Evolutionary conservation across 1,139 yeast species (phyloP), one percentile per base, ranked within the genome.

Genomic region (Pichia sp.): DNA sequence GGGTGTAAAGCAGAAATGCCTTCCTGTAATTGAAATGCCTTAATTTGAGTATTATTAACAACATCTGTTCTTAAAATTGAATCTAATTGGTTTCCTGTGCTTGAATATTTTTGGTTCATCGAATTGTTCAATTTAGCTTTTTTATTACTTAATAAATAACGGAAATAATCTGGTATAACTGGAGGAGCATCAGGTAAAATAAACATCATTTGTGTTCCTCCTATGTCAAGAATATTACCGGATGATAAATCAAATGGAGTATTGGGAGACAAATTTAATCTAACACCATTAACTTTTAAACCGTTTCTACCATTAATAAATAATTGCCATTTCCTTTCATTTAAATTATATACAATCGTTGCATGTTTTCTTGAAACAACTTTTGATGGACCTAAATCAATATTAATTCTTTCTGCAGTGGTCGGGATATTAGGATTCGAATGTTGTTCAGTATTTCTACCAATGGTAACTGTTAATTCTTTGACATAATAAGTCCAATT

Each of bases 131-230:
- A 48, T 24, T 43, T 47, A 20, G 42, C 47, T 46, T 58, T 59
- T 45, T 64, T 65, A 24, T 52, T 48, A 37, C 60, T 57, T 35
- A 73, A 55, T 26, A 64, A 56, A 22, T 66, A 68, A 49, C 82
- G 63, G 58, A 83, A 73, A 47, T 68, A 65, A 33, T 68, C 75
- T 42, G 80, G 73, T 20, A 84, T 70, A 29, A 66, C 66, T 1
- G 97, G 96, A n/a, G 81, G 78, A 6, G 87, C 80, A 60, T 90
- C 97, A 0, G 98, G 98, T 53, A 92, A 69, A 32, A 92, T 92
- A 62, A 92, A 92, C 95, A 92, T 92, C 98, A 92, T 92, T 66
- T 92, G 98, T 12, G 96, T 90, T 3, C 97, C 97, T 9, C 97
- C 97, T 41, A 92, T 81, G 60, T 92, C 98, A 50, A 92, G 68